phyloP scores from a whole-genome alignment of 176 grass and related monocot genomes.

The Oryza meridionalis region DNA sequence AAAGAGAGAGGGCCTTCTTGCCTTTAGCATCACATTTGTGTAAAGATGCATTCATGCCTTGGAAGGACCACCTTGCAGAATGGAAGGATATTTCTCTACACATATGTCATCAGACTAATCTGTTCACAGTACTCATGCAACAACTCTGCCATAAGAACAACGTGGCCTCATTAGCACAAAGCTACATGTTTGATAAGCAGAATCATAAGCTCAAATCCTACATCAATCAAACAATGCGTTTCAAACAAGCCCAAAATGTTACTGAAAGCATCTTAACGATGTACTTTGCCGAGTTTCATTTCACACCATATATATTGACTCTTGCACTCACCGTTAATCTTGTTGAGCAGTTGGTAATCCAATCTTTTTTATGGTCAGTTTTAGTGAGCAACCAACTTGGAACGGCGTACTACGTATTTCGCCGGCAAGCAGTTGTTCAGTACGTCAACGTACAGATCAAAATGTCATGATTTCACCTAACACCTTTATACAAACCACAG shows the following conservation, averaged over 20 bases:
- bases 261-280: neutral
- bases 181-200: neutral
- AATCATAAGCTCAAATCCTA: neutral
- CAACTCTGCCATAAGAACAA: neutral
- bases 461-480: conserved; percentile 25
- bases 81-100: conserved; percentile 13
- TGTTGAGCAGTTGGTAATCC: conserved; percentile 10
- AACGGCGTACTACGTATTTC: conserved; percentile 19
- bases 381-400: conserved; percentile 17
- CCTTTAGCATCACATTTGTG: neutral
- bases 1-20: neutral
- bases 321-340: neutral
- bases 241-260: neutral
- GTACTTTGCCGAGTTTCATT: neutral
- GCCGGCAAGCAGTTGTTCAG: neutral
- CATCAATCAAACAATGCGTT: neutral
- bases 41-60: neutral
- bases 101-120: neutral
- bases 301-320: neutral
- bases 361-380: conserved; percentile 18
- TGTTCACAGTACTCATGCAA: conserved; percentile 17
- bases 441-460: neutral
- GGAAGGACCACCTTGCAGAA: neutral
- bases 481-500: neutral
- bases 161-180: neutral